A percentile compares a stretch with the other conserved stretches of the same genome.
These are phyloP conservation scores for Gentiana macrophylla DNA, from an alignment of 257 asterid genomes.

Conservation along the genomic window DNA sequence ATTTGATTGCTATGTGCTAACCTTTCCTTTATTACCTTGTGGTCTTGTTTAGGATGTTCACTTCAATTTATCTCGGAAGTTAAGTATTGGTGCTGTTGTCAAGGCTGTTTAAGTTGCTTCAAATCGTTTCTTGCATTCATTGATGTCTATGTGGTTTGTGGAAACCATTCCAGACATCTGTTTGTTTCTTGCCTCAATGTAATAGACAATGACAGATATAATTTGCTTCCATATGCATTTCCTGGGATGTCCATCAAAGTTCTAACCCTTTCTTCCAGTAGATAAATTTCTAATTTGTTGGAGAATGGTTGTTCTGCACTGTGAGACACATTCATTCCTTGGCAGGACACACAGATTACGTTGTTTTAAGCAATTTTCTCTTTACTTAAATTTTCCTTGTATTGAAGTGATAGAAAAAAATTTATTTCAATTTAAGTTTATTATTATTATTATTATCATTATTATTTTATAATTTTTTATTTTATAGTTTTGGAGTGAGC, in stretches of 20 bases:
- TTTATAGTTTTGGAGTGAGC: slow-evolving; percentile 50
- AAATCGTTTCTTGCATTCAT: background rate
- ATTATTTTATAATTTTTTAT: too few relatives aligned
- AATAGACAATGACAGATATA: background rate
- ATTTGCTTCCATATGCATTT: background rate
- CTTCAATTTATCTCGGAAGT: background rate
- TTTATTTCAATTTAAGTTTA: too few relatives aligned
- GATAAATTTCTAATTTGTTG: too few relatives aligned
- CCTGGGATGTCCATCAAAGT: too few relatives aligned
- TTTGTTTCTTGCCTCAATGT: background rate
- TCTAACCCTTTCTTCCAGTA: too few relatives aligned
- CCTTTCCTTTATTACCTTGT: background rate
- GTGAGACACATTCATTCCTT: too few relatives aligned
- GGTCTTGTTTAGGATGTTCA: background rate
- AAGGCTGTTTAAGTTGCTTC: background rate
- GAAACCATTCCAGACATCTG: background rate
- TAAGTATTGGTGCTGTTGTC: background rate
- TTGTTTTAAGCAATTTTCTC: too few relatives aligned
- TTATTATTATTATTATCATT: too few relatives aligned
- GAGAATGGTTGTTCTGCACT: too few relatives aligned
- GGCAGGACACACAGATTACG: too few relatives aligned
- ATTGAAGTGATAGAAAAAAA: too few relatives aligned
- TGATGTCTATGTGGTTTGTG: background rate
- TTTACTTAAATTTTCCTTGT: too few relatives aligned
- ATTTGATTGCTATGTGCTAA: background rate